Evolutionary conservation across 257 asterid genomes (phyloP).

Genomic region (Solanum neorickii): DNA sequence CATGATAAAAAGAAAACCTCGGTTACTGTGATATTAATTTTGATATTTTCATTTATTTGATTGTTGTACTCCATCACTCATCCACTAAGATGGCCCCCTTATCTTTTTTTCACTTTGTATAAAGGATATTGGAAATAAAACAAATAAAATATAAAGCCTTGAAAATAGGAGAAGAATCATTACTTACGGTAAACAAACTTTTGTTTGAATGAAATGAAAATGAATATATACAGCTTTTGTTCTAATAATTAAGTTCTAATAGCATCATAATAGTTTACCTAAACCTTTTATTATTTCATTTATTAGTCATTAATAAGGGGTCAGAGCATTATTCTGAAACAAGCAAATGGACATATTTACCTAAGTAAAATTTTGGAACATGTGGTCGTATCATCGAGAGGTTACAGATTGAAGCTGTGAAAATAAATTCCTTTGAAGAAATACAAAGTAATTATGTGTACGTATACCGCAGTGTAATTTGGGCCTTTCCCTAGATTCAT

Average conservation of each 20-base stretch:
- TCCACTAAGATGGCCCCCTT: slow-evolving; percentile 21
- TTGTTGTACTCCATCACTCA: slow-evolving; percentile 15
- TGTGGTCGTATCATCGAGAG: neutral
- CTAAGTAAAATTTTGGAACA: neutral
- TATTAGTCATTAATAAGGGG: neutral
- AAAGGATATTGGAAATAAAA: neutral
- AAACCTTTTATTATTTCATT: neutral
- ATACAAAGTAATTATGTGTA: neutral
- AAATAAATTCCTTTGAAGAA: neutral
- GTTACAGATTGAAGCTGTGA: neutral
- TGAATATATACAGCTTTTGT: neutral
- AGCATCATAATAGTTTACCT: neutral
- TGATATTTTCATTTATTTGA: neutral
- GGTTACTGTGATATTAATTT: slow-evolving; percentile 11
- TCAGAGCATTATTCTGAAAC: neutral
- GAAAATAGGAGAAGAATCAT: slow-evolving; percentile 14
- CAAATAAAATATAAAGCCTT: slow-evolving; percentile 17
- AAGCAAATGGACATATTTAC: neutral
- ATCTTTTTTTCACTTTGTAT: slow-evolving; percentile 10
- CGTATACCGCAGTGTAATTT: neutral
- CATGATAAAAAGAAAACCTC: slow-evolving; percentile 11
- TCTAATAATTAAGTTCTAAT: neutral
- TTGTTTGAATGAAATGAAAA: neutral
- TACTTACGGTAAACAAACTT: slow-evolving; percentile 6
- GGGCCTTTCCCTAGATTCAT: neutral